phyloP scores from a whole-genome alignment of 495 filamentous ascomycete genomes.

The Podospora fimiseda region DNA sequence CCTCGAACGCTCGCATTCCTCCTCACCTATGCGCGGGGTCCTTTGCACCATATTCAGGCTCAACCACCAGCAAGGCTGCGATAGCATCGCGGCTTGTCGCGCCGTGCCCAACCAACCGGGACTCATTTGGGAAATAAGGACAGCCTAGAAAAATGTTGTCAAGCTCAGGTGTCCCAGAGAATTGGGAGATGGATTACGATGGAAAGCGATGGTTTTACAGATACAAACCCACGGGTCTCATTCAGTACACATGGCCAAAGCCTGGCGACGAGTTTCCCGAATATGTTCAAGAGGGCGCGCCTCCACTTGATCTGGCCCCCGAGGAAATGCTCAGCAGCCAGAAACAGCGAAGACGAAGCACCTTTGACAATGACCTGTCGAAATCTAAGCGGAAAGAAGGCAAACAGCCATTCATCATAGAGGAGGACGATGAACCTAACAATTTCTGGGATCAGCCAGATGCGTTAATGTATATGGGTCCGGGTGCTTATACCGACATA shows the following conservation, averaged over 20 bases:
- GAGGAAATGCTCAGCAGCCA: constrained; percentile 33
- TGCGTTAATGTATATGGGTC: constrained; percentile 37
- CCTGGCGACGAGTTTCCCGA: constrained; percentile 46
- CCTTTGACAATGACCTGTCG: constrained; percentile 9
- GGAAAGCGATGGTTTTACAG: constrained; percentile 43
- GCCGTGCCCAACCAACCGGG: background rate
- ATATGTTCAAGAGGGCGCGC: constrained; percentile 31
- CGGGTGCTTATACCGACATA: constrained; percentile 30
- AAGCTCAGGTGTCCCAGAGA: constrained; percentile 37
- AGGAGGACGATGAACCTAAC: constrained; percentile 14
- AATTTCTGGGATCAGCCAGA: constrained; percentile 38
- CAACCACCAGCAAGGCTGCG: background rate
- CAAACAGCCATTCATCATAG: constrained; percentile 6
- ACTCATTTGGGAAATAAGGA: background rate
- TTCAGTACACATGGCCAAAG: constrained; percentile 44
- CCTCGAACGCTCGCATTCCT: background rate
- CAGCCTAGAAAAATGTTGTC: background rate
- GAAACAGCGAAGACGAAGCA: constrained; percentile 26
- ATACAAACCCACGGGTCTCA: constrained; percentile 38
- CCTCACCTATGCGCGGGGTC: background rate
- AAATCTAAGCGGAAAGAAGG: constrained; percentile 10
- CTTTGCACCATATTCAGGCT: background rate
- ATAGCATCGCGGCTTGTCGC: background rate
- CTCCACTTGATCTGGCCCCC: constrained; percentile 28
- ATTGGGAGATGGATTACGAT: constrained; percentile 46